These are phyloP conservation scores for Ogataea naganishii DNA, from an alignment of 805 yeast species.

Conservation along the genomic window DNA sequence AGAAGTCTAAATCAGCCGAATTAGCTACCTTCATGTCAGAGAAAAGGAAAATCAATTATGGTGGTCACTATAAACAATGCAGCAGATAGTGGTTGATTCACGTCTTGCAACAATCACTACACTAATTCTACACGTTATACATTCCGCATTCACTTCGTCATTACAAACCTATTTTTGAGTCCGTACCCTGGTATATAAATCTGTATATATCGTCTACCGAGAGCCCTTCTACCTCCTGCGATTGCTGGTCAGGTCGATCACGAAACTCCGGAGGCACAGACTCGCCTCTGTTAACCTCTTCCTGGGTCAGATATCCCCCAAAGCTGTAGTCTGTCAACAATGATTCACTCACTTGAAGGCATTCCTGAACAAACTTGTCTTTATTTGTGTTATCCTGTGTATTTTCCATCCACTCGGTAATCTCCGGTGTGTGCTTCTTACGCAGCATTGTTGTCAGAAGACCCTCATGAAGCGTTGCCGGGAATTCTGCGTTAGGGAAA, in stretches of 20 bases:
- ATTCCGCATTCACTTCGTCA: background rate
- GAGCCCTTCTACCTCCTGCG: constrained; percentile 15
- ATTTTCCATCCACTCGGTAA: constrained; percentile 69
- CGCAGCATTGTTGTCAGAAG: constrained; percentile 76
- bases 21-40: too few species aligned
- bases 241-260: too few species aligned
- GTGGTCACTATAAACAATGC: too few species aligned
- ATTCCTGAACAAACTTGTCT: constrained; percentile 67
- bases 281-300: constrained; percentile 30
- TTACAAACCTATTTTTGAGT: constrained; percentile 8
- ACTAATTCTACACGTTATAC: background rate
- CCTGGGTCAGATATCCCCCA: constrained; percentile 49
- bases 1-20: too few species aligned
- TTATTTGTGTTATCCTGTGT: constrained; percentile 21
- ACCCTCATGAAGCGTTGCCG: constrained; percentile 77
- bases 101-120: background rate
- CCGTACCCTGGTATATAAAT: constrained; percentile 37
- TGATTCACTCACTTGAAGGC: constrained; percentile 43
- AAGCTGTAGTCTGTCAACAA: constrained; percentile 49
- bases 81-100: too few species aligned
- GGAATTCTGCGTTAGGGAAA: constrained; percentile 79
- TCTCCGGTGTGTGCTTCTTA: constrained; percentile 86
- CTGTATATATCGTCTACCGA: constrained; percentile 30
- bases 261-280: constrained; percentile 9
- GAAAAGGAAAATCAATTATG: too few species aligned